phyloP scores from a whole-genome alignment of 768 basidiomycete species.

The Tylopilus cervinicoccineus region DNA sequence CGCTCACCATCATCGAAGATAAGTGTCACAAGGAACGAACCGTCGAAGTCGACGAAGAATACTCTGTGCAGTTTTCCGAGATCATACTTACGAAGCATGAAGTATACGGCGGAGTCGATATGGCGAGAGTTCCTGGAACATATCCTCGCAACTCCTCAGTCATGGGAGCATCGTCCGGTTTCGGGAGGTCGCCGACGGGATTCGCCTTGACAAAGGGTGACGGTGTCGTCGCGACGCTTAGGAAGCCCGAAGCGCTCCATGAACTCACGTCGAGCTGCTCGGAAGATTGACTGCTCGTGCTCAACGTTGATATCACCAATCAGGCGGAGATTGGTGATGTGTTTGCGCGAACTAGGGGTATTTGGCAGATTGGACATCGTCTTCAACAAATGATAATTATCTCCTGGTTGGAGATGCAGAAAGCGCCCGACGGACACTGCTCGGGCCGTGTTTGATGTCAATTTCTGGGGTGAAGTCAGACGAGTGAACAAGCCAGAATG shows the following conservation, averaged over 20 bases:
- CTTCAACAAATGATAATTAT: constrained; percentile 8
- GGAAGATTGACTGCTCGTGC: constrained; percentile 7
- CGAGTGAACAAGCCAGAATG: constrained; percentile 27
- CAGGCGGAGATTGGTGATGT: background rate
- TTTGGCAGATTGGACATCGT: constrained; percentile 11
- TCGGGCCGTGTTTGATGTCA: constrained; percentile 15
- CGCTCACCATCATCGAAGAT: too few relatives aligned
- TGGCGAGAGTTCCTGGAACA: background rate
- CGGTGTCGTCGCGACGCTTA: constrained; percentile 38
- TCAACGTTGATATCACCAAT: constrained; percentile 10
- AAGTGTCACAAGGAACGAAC: too few relatives aligned
- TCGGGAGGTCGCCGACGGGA: constrained; percentile 33
- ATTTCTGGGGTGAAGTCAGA: background rate
- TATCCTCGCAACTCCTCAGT: constrained; percentile 21
- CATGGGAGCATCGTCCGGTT: constrained; percentile 37
- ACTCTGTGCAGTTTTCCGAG: too few relatives aligned
- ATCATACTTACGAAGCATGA: background rate
- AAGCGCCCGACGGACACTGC: constrained; percentile 10
- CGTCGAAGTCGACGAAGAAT: too few relatives aligned
- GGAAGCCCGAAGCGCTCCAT: constrained; percentile 30
- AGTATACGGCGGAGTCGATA: background rate
- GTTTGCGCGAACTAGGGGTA: background rate
- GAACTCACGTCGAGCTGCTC: background rate
- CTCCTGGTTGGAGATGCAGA: constrained; percentile 21
- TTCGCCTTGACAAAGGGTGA: constrained; percentile 32